Evolutionary conservation across 495 filamentous ascomycete genomes (phyloP), one percentile per base, ranked within the genome.

Genomic region (Beverwykella pulmonaria): DNA sequence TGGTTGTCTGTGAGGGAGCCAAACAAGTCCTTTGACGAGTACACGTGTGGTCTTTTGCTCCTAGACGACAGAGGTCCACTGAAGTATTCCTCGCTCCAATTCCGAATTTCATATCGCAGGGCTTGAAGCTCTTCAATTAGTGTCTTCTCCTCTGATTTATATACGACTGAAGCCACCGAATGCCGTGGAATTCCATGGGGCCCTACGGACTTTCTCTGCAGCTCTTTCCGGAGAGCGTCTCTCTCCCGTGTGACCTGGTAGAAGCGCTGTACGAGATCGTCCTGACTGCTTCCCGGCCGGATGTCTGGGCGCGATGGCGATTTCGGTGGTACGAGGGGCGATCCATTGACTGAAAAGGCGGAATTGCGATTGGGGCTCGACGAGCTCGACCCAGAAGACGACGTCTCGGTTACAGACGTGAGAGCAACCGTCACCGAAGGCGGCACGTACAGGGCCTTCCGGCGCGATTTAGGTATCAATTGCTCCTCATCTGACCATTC

Each of bases 401-500:
- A 68, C 17, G 54, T 25, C 26, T 50, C 69, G 10, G 53, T 55
- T 7, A 30, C 64, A 25, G 49, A 34, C 5, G 17, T 47, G 14
- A 34, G 19, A 8, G 34, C 34, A 14, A 39, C 56, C 17, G 19
- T 50, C 15, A 48, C 5, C 8, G 7, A 20, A 15, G 65, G 63
- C 10, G 57, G 58, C 12, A 67, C 59, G 29, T 71, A 66, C 9
- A 49, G 56, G 14, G 65, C 39, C 39, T 61, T 65, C 23, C 65
- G 59, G 14, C 55, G 48, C 7, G 9, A 29, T 47, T 68, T 71
- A 36, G 69, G 64, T 46, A 71, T 65, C 65, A 71, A 62, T 59
- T 61, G 25, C 53, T 71, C 69, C 32, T 71, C 69, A 49, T 68
- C 64, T 15, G 60, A 65, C 65, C 65, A 68, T 48, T 71, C 69